Conservation (phyloP, 2,329 filamentous ascomycete species). For the Fusarium robinianum region DNA sequence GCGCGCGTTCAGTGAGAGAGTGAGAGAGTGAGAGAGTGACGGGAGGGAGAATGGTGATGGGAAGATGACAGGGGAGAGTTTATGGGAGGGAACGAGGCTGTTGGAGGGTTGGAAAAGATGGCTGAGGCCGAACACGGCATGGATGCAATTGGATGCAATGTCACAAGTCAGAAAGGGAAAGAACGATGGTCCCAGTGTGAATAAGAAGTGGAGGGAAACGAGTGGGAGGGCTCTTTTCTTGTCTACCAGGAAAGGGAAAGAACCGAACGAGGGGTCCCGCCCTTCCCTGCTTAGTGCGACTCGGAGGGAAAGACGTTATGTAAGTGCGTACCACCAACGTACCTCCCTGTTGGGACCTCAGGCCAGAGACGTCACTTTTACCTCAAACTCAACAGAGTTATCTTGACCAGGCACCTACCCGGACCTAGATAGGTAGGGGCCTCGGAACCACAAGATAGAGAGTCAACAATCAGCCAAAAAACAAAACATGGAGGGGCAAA, state of each 20-base stretch:
- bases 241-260: conserved; percentile 6
- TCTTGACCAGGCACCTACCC: too few relatives aligned
- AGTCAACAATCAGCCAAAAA: too few relatives aligned
- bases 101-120: conserved; percentile 6
- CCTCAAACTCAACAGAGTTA: too few relatives aligned
- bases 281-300: conserved; percentile 18
- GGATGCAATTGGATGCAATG: conserved; percentile 12
- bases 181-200: conserved; percentile 1
- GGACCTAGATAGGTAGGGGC: too few relatives aligned
- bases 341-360: too few relatives aligned
- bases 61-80: conserved; percentile 13
- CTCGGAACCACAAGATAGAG: too few relatives aligned
- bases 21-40: conserved; percentile 9
- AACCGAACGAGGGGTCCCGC: conserved; percentile 15
- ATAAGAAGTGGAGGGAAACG: conserved; percentile 6
- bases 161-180: conserved; percentile 4
- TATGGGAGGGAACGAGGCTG: not conserved
- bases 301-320: conserved; percentile 28
- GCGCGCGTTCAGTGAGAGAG: too few relatives aligned
- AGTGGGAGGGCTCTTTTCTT: conserved; percentile 11
- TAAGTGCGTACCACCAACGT: conserved; percentile 18
- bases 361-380: too few relatives aligned
- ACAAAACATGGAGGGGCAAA: too few relatives aligned
- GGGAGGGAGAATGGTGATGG: not conserved
- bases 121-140: conserved; percentile 4